Conservation (phyloP, 495 filamentous ascomycete genomes). For the Hyaloscypha variabilis region DNA sequence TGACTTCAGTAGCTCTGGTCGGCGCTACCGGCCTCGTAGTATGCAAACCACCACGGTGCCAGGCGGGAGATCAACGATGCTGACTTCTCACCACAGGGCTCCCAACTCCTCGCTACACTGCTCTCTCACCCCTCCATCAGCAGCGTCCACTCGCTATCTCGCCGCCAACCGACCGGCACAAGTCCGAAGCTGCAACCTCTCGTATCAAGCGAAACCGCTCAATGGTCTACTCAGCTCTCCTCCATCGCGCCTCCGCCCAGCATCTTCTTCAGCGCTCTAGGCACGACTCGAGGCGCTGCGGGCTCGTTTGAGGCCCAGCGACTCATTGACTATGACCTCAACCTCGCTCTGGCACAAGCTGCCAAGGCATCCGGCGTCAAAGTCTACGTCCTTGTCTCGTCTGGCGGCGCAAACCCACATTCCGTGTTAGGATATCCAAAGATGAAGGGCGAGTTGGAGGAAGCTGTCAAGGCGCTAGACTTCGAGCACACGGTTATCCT, state of each 20-base stretch:
- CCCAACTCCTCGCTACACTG: slow-evolving; percentile 52
- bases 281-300: slow-evolving; percentile 57
- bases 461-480: slow-evolving; percentile 62
- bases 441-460: slow-evolving; percentile 77
- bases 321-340: slow-evolving; percentile 63
- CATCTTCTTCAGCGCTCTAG: slow-evolving; percentile 61
- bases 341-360: slow-evolving; percentile 58
- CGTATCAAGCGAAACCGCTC: slow-evolving; percentile 34
- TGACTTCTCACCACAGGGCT: too few species aligned
- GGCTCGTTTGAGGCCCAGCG: slow-evolving; percentile 63
- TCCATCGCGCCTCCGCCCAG: slow-evolving; percentile 50
- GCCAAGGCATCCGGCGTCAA: slow-evolving; percentile 60
- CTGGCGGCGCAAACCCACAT: slow-evolving; percentile 23
- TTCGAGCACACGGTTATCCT: slow-evolving; percentile 71
- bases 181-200: slow-evolving; percentile 45
- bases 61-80: too few species aligned
- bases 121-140: slow-evolving; percentile 36
- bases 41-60: too few species aligned
- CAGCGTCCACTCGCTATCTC: slow-evolving; percentile 39
- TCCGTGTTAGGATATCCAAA: slow-evolving; percentile 42
- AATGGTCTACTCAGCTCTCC: slow-evolving; percentile 53
- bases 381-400: slow-evolving; percentile 44
- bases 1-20: slow-evolving; percentile 29
- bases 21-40: slow-evolving; percentile 32
- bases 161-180: slow-evolving; percentile 36